Percentiles rank a stretch among this genome's conserved stretches.
phyloP scores from a whole-genome alignment of 331 rosid genomes.

The Prunus yedoensis region DNA sequence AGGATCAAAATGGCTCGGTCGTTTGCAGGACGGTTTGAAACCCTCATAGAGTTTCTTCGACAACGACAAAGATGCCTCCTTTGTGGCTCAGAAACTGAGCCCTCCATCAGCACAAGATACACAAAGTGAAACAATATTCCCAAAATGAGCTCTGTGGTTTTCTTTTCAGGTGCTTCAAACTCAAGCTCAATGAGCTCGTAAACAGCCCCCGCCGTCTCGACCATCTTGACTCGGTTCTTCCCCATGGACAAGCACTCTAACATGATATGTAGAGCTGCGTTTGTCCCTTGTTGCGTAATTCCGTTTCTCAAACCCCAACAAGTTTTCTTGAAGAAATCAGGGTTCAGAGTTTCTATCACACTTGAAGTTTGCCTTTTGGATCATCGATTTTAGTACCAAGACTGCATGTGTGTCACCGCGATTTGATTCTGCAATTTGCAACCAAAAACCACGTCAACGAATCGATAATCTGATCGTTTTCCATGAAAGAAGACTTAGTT shows the following conservation, averaged over 20 bases:
- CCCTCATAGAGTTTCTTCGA: conserved; percentile 24
- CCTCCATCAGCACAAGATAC: conserved; percentile 41
- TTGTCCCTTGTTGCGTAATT: conserved; percentile 19
- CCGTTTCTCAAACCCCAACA: conserved; percentile 2
- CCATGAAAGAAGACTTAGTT: conserved; percentile 12
- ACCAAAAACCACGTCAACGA: conserved; percentile 51
- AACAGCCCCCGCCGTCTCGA: conserved; percentile 24
- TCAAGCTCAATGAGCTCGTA: conserved; percentile 39
- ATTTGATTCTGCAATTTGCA: conserved; percentile 20
- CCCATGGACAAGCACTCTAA: conserved; percentile 17
- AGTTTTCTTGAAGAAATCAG: conserved; percentile 27
- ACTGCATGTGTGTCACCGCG: conserved; percentile 39
- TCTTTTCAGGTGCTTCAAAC: conserved; percentile 32
- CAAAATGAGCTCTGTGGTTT: conserved; percentile 45
- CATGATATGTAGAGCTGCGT: conserved; percentile 29
- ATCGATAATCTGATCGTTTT: conserved; percentile 37
- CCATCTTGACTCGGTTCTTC: conserved; percentile 24
- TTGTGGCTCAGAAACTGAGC: conserved; percentile 34
- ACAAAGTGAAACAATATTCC: conserved; percentile 37
- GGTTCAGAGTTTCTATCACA: conserved; percentile 21
- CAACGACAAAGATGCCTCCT: conserved; percentile 27
- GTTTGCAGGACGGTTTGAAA: conserved; percentile 24
- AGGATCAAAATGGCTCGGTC: conserved; percentile 35
- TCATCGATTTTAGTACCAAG: conserved; percentile 34
- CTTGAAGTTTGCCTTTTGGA: conserved; percentile 21